Percentiles rank a stretch among this genome's conserved stretches.
phyloP scores from a whole-genome alignment of 495 filamentous ascomycete species.

The Penicillium canescens region DNA sequence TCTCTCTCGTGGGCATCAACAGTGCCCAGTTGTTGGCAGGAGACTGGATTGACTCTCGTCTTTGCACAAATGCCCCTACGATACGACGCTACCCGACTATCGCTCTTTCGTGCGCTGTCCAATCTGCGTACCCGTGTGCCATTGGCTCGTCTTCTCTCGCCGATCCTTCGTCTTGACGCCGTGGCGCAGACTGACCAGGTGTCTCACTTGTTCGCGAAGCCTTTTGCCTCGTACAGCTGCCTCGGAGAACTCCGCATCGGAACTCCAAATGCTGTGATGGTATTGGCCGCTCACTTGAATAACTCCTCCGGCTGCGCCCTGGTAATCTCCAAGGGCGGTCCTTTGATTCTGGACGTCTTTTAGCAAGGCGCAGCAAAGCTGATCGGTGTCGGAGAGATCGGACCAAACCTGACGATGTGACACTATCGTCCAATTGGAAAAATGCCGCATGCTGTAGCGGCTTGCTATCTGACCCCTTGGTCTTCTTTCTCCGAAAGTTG shows the following conservation, averaged over 20 bases:
- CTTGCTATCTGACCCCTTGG: not conserved
- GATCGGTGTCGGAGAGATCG: not conserved
- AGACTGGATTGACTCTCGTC: not conserved
- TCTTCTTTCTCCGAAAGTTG: not conserved
- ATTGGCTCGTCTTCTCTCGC: conserved; percentile 1
- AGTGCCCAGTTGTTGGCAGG: not conserved
- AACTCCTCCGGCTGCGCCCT: not conserved
- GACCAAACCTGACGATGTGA: not conserved
- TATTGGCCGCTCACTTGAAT: not conserved
- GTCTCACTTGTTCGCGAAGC: not conserved
- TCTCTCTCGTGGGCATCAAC: not conserved
- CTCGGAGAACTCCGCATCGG: not conserved
- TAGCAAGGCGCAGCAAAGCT: conserved; percentile 5
- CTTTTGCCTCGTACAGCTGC: not conserved
- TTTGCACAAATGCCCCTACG: not conserved
- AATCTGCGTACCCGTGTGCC: not conserved
- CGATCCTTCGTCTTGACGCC: conserved; percentile 1
- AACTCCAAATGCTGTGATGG: not conserved
- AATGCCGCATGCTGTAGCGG: not conserved
- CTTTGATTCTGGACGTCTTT: not conserved
- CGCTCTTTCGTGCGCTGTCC: not conserved
- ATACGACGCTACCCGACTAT: not conserved
- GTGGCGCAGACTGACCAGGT: conserved; percentile 1
- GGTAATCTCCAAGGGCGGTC: not conserved
- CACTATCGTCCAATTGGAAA: not conserved